phyloP scores from a whole-genome alignment of 495 filamentous ascomycete species.

The Cenococcum geophilum region DNA sequence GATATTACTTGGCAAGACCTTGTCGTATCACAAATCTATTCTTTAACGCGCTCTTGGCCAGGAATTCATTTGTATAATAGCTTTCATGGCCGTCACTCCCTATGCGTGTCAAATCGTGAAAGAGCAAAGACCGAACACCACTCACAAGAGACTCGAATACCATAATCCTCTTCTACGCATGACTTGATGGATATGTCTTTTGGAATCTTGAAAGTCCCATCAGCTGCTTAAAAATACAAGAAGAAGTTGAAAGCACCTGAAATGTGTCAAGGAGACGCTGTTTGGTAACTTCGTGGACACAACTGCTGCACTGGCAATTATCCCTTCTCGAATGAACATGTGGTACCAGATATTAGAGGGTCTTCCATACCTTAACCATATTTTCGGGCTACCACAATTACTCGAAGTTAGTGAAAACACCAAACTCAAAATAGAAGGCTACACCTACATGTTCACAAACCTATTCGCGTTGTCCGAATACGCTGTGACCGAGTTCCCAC shows the following conservation, averaged over 20 bases:
- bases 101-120: conserved; percentile 5
- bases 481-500: background rate
- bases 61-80: conserved; percentile 19
- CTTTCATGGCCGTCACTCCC: conserved; percentile 38
- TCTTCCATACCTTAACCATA: conserved; percentile 29
- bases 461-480: conserved; percentile 2
- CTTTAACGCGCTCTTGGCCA: conserved; percentile 5
- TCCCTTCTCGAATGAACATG: conserved; percentile 48
- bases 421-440: background rate
- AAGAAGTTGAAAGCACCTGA: conserved; percentile 39
- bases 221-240: background rate
- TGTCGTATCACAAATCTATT: conserved; percentile 14
- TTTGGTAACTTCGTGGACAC: conserved; percentile 69
- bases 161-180: conserved; percentile 32
- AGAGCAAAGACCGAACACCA: background rate
- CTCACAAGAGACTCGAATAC: conserved; percentile 45
- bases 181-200: conserved; percentile 44
- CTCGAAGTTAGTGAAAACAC: background rate
- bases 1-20: conserved; percentile 12
- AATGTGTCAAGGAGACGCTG: conserved; percentile 73
- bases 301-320: conserved; percentile 69
- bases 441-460: conserved; percentile 2
- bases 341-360: background rate
- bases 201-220: conserved; percentile 45
- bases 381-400: conserved; percentile 15